These are phyloP conservation scores for Drechslerella dactyloides DNA, from an alignment of 2,329 filamentous ascomycete genomes.

Conservation along the genomic window DNA sequence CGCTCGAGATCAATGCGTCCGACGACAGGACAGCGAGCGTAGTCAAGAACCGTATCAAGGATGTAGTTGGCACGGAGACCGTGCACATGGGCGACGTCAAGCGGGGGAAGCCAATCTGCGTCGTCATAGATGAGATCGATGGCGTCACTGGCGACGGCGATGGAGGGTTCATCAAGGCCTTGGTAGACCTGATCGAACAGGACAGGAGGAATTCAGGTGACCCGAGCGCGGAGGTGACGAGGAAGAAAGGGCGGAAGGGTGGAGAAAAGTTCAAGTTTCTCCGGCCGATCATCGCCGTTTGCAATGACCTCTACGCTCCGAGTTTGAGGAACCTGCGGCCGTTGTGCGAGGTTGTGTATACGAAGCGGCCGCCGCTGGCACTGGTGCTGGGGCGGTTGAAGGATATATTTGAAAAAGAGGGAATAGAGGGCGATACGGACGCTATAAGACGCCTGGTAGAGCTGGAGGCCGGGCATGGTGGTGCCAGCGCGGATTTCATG, in stretches of 20 bases:
- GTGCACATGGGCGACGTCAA: constrained; percentile 75
- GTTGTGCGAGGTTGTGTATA: constrained; percentile 87
- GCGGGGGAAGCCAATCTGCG: constrained; percentile 83
- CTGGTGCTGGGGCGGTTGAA: constrained; percentile 83
- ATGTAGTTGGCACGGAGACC: constrained; percentile 91
- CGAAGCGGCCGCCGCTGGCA: constrained; percentile 85
- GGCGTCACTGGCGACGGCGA: constrained; percentile 83
- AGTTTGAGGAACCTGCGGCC: constrained; percentile 85
- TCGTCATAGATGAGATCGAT: constrained; percentile 95
- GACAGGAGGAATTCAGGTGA: constrained; percentile 78
- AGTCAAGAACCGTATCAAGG: constrained; percentile 87
- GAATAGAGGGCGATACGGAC: constrained; percentile 84
- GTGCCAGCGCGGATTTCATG: constrained; percentile 64
- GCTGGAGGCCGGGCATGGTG: constrained; percentile 78
- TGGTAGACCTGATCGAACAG: constrained; percentile 85
- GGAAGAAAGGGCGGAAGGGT: constrained; percentile 70
- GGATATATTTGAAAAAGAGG: constrained; percentile 84
- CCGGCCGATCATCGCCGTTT: constrained; percentile 89
- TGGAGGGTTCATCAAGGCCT: constrained; percentile 90
- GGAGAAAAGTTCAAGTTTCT: constrained; percentile 86
- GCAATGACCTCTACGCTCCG: constrained; percentile 95
- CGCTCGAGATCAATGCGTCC: constrained; percentile 96
- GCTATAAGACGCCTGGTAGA: constrained; percentile 85
- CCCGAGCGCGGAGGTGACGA: constrained; percentile 54
- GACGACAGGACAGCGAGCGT: constrained; percentile 90